Percentiles rank a stretch among this genome's conserved stretches.
phyloP scores from a whole-genome alignment of 2,329 filamentous ascomycete genomes.

The Fusarium oxysporum region DNA sequence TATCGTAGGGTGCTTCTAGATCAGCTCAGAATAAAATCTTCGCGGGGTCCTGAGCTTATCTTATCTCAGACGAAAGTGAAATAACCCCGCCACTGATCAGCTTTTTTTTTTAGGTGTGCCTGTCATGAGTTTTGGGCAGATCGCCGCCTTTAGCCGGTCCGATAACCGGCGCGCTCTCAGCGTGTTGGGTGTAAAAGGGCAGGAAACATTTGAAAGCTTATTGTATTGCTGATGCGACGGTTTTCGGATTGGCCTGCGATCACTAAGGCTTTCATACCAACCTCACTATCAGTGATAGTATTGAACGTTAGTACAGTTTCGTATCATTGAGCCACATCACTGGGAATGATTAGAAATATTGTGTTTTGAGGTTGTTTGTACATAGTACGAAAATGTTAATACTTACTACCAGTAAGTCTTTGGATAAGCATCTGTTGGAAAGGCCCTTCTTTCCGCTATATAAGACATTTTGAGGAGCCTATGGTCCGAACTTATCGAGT shows the following conservation, averaged over 20 bases:
- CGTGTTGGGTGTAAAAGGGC: not conserved
- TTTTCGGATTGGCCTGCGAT: too few relatives aligned
- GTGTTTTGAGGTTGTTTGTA: not conserved
- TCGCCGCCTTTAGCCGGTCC: constrained; percentile 3
- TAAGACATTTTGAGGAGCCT: too few relatives aligned
- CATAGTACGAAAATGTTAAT: not conserved
- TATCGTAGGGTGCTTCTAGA: constrained; percentile 19
- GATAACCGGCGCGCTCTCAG: constrained; percentile 5
- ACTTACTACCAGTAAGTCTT: not conserved
- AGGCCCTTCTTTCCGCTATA: not conserved
- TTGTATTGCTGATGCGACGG: not conserved
- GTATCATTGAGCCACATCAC: not conserved
- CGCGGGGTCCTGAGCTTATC: constrained; percentile 47
- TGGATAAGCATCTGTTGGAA: not conserved
- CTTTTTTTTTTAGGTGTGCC: constrained; percentile 6
- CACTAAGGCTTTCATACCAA: not conserved
- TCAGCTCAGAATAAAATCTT: constrained; percentile 50
- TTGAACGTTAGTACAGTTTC: not conserved
- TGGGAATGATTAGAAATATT: not conserved
- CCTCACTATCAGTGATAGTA: not conserved
- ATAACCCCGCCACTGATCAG: constrained; percentile 25
- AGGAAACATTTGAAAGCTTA: not conserved
- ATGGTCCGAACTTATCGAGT: not conserved
- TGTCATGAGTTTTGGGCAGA: not conserved
- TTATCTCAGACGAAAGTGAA: constrained; percentile 34